A percentile compares a stretch with the other conserved stretches of the same genome.
These are phyloP conservation scores for Leccinum uliginosum DNA, from an alignment of 768 basidiomycete genomes.

Conservation along the genomic window DNA sequence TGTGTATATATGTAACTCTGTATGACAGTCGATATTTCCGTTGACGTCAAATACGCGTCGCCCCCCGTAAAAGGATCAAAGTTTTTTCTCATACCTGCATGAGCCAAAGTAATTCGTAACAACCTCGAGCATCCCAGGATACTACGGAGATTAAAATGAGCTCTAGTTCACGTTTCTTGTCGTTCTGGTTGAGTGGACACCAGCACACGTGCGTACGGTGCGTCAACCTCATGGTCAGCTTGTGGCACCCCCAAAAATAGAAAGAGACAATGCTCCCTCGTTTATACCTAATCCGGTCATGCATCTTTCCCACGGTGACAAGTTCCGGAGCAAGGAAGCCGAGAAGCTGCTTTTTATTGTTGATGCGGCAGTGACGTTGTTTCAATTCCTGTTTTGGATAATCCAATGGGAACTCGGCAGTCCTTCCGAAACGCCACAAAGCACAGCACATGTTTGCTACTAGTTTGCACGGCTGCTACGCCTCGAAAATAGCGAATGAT, in stretches of 20 bases:
- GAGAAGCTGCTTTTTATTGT: conserved; percentile 21
- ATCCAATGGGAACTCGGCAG: conserved; percentile 5
- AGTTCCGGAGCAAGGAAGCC: conserved; percentile 18
- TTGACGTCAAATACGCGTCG: conserved; percentile 16
- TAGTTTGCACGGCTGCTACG: not conserved
- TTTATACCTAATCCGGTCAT: conserved; percentile 2
- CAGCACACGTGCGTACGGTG: conserved; percentile 14
- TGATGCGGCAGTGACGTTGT: conserved; percentile 4
- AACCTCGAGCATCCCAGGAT: not conserved
- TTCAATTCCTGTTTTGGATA: conserved; percentile 5
- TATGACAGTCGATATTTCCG: not conserved
- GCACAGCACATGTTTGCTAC: conserved; percentile 7
- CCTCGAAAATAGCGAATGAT: not conserved
- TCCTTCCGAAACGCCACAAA: conserved; percentile 23
- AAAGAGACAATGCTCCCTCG: conserved; percentile 1
- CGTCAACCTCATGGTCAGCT: conserved; percentile 13
- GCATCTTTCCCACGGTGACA: conserved; percentile 11
- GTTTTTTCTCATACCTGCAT: conserved; percentile 4
- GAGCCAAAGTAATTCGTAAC: not conserved
- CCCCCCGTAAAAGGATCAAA: conserved; percentile 4
- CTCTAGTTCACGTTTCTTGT: not conserved
- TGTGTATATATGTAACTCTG: not conserved
- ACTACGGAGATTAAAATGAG: not conserved
- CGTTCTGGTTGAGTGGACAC: not conserved
- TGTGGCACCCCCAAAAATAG: not conserved